These are phyloP conservation scores for Escallonia herrerae DNA, from an alignment of 129 eudicot species.

Conservation along the genomic window DNA sequence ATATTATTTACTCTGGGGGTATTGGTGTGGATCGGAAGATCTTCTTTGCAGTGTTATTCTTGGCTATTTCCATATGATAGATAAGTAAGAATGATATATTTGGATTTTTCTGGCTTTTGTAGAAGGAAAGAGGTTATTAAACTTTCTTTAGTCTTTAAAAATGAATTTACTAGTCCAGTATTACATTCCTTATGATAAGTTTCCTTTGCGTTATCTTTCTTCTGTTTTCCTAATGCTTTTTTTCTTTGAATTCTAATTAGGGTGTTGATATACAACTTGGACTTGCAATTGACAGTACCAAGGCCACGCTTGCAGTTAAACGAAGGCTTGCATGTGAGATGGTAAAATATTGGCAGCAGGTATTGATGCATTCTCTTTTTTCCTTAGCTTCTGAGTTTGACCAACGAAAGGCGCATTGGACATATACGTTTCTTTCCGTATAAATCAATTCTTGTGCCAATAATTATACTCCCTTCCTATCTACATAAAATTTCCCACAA, in stretches of 20 bases:
- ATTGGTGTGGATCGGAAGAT: no score
- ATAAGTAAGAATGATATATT: background rate
- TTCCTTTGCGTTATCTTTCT: constrained; percentile 1
- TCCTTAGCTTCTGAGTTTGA: background rate
- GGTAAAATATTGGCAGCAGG: constrained; percentile 99
- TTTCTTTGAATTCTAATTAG: constrained; percentile 24
- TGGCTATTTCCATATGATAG: no score
- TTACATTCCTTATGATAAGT: no score
- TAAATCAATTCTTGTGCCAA: background rate
- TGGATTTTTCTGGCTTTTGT: no score
- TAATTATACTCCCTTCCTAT: background rate
- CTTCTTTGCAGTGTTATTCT: no score
- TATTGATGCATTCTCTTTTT: constrained; percentile 18
- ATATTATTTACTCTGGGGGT: no score
- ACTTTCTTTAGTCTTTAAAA: no score
- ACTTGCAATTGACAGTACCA: constrained; percentile 93
- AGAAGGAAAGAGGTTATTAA: no score
- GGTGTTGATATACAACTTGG: constrained; percentile 99
- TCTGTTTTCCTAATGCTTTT: constrained; percentile 1
- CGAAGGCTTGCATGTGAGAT: constrained; percentile 99
- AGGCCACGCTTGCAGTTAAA: constrained; percentile 96
- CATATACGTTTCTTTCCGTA: background rate
- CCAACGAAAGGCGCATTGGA: background rate
- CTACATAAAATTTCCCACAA: no score
- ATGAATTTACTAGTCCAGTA: no score